These are phyloP conservation scores for Harringtonia aguacate DNA, from an alignment of 2,329 filamentous ascomycete genomes.

Conservation along the genomic window DNA sequence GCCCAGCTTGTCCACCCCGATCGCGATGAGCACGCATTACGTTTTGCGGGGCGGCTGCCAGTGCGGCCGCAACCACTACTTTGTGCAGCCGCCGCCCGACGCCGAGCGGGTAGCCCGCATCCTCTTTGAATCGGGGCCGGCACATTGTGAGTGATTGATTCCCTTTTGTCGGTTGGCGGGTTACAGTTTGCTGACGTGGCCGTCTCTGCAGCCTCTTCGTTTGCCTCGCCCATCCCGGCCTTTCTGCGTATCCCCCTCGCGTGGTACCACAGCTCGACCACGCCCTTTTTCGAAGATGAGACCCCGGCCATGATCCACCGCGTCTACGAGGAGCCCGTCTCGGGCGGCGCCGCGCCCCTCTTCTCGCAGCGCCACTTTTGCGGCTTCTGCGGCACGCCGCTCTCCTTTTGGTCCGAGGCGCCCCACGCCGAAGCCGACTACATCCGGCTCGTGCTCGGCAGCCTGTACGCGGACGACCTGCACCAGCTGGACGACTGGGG, in stretches of 20 bases:
- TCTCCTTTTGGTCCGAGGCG: constrained; percentile 74
- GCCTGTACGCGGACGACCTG: constrained; percentile 60
- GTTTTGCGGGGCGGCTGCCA: constrained; percentile 66
- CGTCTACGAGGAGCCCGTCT: constrained; percentile 44
- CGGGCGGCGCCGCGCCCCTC: constrained; percentile 33
- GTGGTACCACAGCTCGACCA: constrained; percentile 70
- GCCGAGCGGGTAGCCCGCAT: constrained; percentile 50
- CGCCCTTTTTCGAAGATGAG: constrained; percentile 71
- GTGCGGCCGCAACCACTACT: constrained; percentile 78
- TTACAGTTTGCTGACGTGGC: too few species aligned
- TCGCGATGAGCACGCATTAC: neutral
- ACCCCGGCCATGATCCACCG: constrained; percentile 55
- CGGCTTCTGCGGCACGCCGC: constrained; percentile 79
- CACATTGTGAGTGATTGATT: constrained; percentile 56
- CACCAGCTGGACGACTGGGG: constrained; percentile 63
- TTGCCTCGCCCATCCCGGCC: constrained; percentile 64
- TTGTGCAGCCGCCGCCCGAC: constrained; percentile 55
- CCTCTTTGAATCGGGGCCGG: constrained; percentile 60
- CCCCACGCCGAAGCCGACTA: constrained; percentile 61
- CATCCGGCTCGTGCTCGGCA: constrained; percentile 75
- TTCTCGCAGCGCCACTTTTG: constrained; percentile 70
- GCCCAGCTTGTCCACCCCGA: too few species aligned
- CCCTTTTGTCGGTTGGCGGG: neutral
- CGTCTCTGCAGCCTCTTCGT: constrained; percentile 48
- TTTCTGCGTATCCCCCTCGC: constrained; percentile 73